Evolutionary conservation across 129 eudicot species (phyloP), one percentile per base, ranked within the genome.

Genomic region (Flaveria brownii): DNA sequence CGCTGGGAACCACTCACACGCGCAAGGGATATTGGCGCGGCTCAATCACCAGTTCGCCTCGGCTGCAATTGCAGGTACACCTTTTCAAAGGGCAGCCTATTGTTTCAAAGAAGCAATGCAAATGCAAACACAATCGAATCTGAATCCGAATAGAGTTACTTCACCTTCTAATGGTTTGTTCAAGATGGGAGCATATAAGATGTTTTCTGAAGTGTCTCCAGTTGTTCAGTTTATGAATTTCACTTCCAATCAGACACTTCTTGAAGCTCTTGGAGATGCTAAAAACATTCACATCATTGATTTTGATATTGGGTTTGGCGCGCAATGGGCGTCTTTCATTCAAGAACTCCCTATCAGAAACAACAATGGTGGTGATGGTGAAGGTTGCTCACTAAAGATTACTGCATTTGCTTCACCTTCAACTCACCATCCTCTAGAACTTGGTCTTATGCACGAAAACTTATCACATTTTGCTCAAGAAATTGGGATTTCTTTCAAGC

Each of bases 21-120:
- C 96, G 80, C 96, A 90, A 90, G 88, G 63, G 96, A 90, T 90
- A 90, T 90, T 90, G 96, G 96, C 96, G 92, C 96, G 96, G 96
- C 96, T 90, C 96, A 90, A 90, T 90, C 96, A 90, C 85, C 90
- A 83, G 80, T 80, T 85, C 39, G 78, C 83, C 18, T 81, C 78
- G 65, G 79, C 76, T 72, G 9, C 59, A 36, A 42, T 79, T 52
- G 56, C 77, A 36, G 79, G 46, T 20, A 87, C 84, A 72, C 96
- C 96, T 20, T 87, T 85, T 59, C 82, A 76, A 43, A 83, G 90
- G 85, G 82, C 90, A 25, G 87, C 90, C 70, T 79, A 79, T 78
- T 87, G 70, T 43, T 77, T 87, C 82, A 87, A 83, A 57, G 92
- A 89, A 80, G 92, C 91, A 25, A 70, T 87, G 68, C 83, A 76